A percentile compares a stretch with the other conserved stretches of the same genome.
Evolutionary conservation across 345 rosid genomes (phyloP).

Genomic region (Tarenaya hassleriana): DNA sequence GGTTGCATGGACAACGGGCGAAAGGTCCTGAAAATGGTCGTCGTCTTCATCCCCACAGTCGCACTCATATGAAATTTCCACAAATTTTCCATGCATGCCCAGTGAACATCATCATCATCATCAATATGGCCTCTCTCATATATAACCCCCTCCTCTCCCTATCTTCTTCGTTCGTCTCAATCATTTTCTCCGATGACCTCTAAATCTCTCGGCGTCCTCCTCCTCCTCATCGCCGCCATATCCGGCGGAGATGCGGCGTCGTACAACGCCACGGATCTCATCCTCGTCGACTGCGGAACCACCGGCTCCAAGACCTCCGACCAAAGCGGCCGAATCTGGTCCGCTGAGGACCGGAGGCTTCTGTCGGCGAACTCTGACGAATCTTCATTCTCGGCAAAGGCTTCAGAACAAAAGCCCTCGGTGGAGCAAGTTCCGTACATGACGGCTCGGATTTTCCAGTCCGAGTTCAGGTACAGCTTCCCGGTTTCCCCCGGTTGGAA

Average conservation of each 20-base stretch:
- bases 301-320: not conserved
- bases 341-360: not conserved
- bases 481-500: slow-evolving; percentile 23
- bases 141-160: too few relatives aligned
- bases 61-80: too few relatives aligned
- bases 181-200: not conserved
- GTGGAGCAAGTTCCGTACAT: slow-evolving; percentile 22
- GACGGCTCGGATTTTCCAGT: slow-evolving; percentile 26
- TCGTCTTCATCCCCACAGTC: too few relatives aligned
- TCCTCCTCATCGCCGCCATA: not conserved
- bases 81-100: too few relatives aligned
- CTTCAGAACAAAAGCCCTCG: not conserved
- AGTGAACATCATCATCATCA: too few relatives aligned
- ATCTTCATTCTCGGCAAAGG: not conserved
- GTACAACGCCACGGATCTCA: slow-evolving; percentile 9
- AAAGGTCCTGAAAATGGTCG: too few relatives aligned
- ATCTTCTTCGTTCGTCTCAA: not conserved
- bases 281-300: slow-evolving; percentile 20
- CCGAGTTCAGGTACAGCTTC: slow-evolving; percentile 15
- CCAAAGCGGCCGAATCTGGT: not conserved
- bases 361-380: not conserved
- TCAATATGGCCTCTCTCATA: too few relatives aligned
- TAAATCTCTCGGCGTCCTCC: too few relatives aligned
- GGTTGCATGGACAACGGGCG: too few relatives aligned
- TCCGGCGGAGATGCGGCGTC: not conserved